These are phyloP conservation scores for Xylariaceae sp. DNA, from an alignment of 2,329 filamentous ascomycete species.

Conservation along the genomic window DNA sequence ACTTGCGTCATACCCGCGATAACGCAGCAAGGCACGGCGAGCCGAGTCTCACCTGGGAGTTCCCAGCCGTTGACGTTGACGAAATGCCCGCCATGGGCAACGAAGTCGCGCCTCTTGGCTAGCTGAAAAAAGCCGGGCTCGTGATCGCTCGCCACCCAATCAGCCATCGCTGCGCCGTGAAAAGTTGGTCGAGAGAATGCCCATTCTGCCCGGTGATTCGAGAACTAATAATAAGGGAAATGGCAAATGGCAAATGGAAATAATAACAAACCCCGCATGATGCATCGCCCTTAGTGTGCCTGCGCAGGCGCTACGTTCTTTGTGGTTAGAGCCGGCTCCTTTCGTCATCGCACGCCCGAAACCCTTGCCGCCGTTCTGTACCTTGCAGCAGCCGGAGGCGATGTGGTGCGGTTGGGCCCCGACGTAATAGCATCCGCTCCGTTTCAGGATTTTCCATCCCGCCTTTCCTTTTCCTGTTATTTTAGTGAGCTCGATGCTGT, in stretches of 20 bases:
- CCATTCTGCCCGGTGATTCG: too few relatives aligned
- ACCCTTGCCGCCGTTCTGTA: background rate
- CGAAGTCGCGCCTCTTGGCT: background rate
- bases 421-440: background rate
- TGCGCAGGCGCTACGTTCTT: background rate
- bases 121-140: slow-evolving; percentile 2
- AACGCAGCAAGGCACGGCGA: background rate
- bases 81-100: background rate
- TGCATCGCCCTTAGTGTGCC: background rate
- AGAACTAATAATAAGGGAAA: too few relatives aligned
- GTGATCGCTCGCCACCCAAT: slow-evolving; percentile 4
- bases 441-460: background rate
- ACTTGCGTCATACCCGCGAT: background rate
- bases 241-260: too few relatives aligned
- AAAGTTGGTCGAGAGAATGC: too few relatives aligned
- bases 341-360: background rate
- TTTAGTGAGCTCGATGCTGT: too few relatives aligned
- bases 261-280: background rate
- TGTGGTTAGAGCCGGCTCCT: background rate
- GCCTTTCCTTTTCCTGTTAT: too few relatives aligned
- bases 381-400: slow-evolving; percentile 3
- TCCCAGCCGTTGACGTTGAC: background rate
- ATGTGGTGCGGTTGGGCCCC: too few relatives aligned
- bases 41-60: background rate
- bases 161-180: background rate